Conservation (phyloP, 2,329 filamentous ascomycete species). For the Microcyclospora pomicola region DNA sequence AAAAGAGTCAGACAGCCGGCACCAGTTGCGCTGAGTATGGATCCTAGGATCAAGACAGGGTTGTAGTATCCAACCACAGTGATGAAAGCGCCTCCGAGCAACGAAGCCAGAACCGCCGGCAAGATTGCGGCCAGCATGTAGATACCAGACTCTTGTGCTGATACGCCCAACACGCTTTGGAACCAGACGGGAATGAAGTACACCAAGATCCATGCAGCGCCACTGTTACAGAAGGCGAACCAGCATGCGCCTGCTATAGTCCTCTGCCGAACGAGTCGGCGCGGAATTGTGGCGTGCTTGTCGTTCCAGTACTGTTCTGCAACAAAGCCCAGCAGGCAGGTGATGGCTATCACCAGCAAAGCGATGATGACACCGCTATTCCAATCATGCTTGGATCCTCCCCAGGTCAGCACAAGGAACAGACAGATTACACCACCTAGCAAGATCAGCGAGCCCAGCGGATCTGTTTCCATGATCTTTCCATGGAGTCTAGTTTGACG, state of each 20-base stretch:
- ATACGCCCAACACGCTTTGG: conserved; percentile 34
- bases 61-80: conserved; percentile 33
- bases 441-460: too few species aligned
- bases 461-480: too few species aligned
- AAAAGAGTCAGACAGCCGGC: conserved; percentile 31
- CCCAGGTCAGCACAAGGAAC: conserved; percentile 36
- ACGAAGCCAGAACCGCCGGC: conserved; percentile 29
- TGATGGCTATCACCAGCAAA: conserved; percentile 29
- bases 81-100: conserved; percentile 25
- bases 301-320: conserved; percentile 27
- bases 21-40: conserved; percentile 30
- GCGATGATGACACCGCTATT: conserved; percentile 31
- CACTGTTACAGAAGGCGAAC: conserved; percentile 29
- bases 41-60: conserved; percentile 27
- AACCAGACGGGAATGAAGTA: conserved; percentile 35
- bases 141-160: conserved; percentile 33
- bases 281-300: conserved; percentile 29
- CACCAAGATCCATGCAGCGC: conserved; percentile 31
- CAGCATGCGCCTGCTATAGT: conserved; percentile 26
- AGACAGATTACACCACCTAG: conserved; percentile 26
- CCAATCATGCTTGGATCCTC: conserved; percentile 32
- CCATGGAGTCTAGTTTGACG: too few species aligned
- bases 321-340: conserved; percentile 29
- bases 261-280: conserved; percentile 30
- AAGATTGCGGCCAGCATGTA: conserved; percentile 32